Evolutionary conservation across 352 stramenopile species (phyloP), one percentile per base, ranked within the genome.

Genomic region (Phytopythium cucurbitacearum): DNA sequence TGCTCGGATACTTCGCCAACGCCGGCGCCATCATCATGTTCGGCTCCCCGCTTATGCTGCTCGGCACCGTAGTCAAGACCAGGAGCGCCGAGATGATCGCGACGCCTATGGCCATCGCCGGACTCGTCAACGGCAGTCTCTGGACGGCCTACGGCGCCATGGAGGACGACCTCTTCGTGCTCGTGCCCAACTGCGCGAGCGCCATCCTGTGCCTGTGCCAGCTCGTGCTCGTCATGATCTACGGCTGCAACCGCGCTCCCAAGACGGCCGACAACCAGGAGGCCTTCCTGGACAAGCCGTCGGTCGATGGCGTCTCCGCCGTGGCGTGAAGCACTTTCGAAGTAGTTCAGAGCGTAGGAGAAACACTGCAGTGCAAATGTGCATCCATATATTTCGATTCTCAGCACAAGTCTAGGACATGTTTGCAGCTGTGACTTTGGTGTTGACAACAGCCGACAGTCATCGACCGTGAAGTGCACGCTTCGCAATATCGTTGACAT

Each of bases 71-170:
- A 7, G 56, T 71, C 40, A 57, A 57, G 28, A 60, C 46, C 6
- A 67, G 61, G 42, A 64, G 59, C 41, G 64, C 64, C 9, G 64
- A 65, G 37, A 65, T 65, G 32, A 63, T 72, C 36, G 56, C 64
- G 13, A 51, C 53, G 1, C 46, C 58, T 4, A 63, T 72, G 64
- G 64, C 64, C 0, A 3, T 65, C 10, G 59, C 59, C n/a, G 64
- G 64, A n/a, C 36, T 53, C 15, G 15, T 65, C 45, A 72, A 68
- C 41, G 60, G 60, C 9, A 48, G 44, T 2, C 57, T 72, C n/a
- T 65, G 60, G 56, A 58, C 47, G 16, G 34, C 57, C 15, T 72
- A 65, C 13, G 59, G 64, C 9, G 53, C 68, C 48, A 68, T 67
- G 40, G 42, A 63, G 40, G 64, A 46, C 7, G 64, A 72, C 52